Base-by-base conservation (phyloP, 2,329 filamentous ascomycete genomes). In the Bipolaris victoriae region DNA sequence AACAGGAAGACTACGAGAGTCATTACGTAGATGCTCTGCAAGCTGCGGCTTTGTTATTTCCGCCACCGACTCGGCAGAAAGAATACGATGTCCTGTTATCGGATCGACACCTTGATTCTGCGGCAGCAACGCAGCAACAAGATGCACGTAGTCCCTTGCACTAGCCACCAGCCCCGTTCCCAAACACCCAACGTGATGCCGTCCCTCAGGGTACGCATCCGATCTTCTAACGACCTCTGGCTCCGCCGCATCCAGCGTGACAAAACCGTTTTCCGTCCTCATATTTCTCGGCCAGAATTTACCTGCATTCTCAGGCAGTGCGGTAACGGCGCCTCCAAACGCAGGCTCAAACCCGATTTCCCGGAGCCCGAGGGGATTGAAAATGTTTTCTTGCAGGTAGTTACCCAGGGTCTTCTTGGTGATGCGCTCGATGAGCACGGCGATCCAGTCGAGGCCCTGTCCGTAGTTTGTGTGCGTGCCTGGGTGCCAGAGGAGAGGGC, bases 381-480 rank as follows among this genome's bases (percentile, higher is more conserved):
- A 71, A 15, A 73, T 63, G n/a, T 64, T 53, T 10, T 60, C 54
- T 26, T 60, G 22, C 5, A 70, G 49, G 33, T 63, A 60, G 2
- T 58, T 64, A 0, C 73, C 73, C 3, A 84, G 67, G 0, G 62
- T 60, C 49, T 71, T 57, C 3, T 75, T 72, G 0, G 77, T 80
- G 3, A 80, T 45, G 3, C 64, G 66, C 63, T 83, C 79, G n/a
- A 84, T 70, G 1, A 79, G 72, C 9, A 77, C 65, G 6, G 78
- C 80, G 1, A 80, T 77, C 81, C 81, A 84, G 70, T 84, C 82
- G n/a, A 79, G 52, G 0, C 75, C 76, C n/a, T 76, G 69, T 7
- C 82, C 82, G 57, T 84, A 85, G 35, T 71, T 74, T 78, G 82
- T 84, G 13, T 78, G 76, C 2, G 78, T 75, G 5, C 82, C 82